phyloP scores from a whole-genome alignment of 1,284 basidiomycete species.

The Earliella scabrosa region DNA sequence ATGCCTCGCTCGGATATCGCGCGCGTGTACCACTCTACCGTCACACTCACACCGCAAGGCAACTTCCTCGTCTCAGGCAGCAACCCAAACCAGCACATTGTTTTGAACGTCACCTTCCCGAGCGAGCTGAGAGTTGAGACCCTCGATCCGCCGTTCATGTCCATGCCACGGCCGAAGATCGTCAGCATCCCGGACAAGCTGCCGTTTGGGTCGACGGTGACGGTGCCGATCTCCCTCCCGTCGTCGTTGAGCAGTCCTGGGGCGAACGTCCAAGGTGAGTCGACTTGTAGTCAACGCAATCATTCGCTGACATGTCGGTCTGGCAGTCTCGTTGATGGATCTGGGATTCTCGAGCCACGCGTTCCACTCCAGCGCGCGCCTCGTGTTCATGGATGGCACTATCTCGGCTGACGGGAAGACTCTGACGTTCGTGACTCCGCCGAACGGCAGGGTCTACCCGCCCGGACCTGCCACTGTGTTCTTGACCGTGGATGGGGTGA shows the following conservation, averaged over 20 bases:
- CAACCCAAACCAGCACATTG: constrained; percentile 50
- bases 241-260: constrained; percentile 26
- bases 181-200: constrained; percentile 41
- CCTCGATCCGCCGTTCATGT: constrained; percentile 50
- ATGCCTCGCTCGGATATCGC: constrained; percentile 50
- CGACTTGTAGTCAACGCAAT: not conserved
- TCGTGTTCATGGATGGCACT: constrained; percentile 48
- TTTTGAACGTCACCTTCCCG: constrained; percentile 27
- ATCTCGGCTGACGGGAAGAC: constrained; percentile 39
- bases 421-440: constrained; percentile 47
- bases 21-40: constrained; percentile 48
- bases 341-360: constrained; percentile 52
- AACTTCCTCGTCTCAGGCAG: constrained; percentile 53
- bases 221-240: constrained; percentile 40
- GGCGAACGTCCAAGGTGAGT: constrained; percentile 40
- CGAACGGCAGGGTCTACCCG: constrained; percentile 50
- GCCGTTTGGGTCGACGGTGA: constrained; percentile 42
- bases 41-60: constrained; percentile 43
- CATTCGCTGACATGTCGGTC: not conserved
- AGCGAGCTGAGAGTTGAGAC: constrained; percentile 55
- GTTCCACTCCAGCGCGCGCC: constrained; percentile 48
- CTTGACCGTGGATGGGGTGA: constrained; percentile 52
- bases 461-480: constrained; percentile 54
- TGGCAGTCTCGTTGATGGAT: constrained; percentile 46
- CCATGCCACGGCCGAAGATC: constrained; percentile 40